Evolutionary conservation across 768 basidiomycete genomes (phyloP).

Genomic region (Phanerochaete sordida): DNA sequence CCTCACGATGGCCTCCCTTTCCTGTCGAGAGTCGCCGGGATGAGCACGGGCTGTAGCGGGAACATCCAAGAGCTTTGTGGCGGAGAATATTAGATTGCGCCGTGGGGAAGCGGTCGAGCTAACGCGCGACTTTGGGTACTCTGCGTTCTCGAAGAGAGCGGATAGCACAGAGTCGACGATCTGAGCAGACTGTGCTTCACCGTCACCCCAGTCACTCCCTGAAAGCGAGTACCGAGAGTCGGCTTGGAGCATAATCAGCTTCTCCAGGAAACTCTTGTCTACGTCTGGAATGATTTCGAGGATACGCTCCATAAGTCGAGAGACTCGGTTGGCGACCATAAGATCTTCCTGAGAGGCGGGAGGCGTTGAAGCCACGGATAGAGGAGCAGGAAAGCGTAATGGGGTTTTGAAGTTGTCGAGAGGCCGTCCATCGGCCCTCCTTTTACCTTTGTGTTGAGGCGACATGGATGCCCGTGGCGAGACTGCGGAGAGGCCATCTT

Average conservation of each 20-base stretch:
- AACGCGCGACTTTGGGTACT: background rate
- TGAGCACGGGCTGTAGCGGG: too few species aligned
- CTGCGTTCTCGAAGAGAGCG: background rate
- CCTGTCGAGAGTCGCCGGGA: too few species aligned
- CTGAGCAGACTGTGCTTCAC: background rate
- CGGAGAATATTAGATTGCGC: too few species aligned
- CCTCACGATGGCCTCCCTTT: too few species aligned
- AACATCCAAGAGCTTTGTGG: background rate
- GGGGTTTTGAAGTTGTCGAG: background rate
- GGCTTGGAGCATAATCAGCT: background rate
- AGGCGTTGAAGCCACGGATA: background rate
- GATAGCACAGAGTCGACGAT: background rate
- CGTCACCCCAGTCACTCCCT: background rate
- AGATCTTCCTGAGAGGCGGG: background rate
- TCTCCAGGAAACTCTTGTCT: background rate
- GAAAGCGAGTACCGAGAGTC: background rate
- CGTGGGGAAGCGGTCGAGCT: too few species aligned
- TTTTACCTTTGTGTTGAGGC: background rate
- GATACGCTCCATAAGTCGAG: background rate
- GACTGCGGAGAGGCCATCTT: background rate
- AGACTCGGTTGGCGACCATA: background rate
- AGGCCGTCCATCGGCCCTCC: background rate
- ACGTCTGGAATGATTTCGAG: constrained; percentile 1
- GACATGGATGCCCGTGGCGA: background rate
- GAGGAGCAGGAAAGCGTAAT: background rate